Base-by-base conservation (phyloP, 208 protist genomes). In the Wallacemonas sp. region DNA sequence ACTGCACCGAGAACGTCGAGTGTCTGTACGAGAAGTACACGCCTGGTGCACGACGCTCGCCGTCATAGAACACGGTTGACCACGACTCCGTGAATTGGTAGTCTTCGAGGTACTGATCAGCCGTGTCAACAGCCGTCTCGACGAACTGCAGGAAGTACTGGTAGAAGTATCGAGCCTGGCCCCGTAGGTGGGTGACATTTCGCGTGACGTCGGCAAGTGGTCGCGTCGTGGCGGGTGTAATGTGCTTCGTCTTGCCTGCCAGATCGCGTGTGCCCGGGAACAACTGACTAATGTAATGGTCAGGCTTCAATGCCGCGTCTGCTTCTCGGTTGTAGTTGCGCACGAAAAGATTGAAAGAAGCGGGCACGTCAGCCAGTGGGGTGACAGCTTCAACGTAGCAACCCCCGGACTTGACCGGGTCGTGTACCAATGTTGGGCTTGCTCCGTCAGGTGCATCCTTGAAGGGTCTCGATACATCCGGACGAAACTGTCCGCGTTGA, bases 71-170 rank as follows among this genome's bases (percentile, higher is more conserved):
- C 53, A 62, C 51, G 15, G 22, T 27, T 22, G 65, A 65, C 44
- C 61, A 68, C 38, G 8, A 66, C 51, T 64, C 44, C 64, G 65
- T 53, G 26, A 59, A 68, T 21, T 80, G 56, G 41, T 75, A 80
- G 27, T 60, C 68, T 15, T 63, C 61, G 31, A 68, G 41, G 39
- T 56, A 58, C 30, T 69, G 59, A 8, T 60, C 56, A 1, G 64
- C 36, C 3, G 62, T 41, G 24, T 70, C 51, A 19, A 80, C 63
- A 26, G 68, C 68, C 4, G 74, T 75, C 12, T 67, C 65, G 33
- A 81, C 64, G 34, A 72, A 47, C 42, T 77, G 65, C 1, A 75
- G 45, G 39, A 70, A 81, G 34, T 74, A 77, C 36, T 77, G 65
- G 24, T 45, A 66, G 38, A 77, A 66, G 47, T 75, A 66, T 5